A percentile compares a stretch with the other conserved stretches of the same genome.
These are phyloP conservation scores for Colletotrichum agaves DNA, from an alignment of 2,329 filamentous ascomycete species.

Conservation along the genomic window DNA sequence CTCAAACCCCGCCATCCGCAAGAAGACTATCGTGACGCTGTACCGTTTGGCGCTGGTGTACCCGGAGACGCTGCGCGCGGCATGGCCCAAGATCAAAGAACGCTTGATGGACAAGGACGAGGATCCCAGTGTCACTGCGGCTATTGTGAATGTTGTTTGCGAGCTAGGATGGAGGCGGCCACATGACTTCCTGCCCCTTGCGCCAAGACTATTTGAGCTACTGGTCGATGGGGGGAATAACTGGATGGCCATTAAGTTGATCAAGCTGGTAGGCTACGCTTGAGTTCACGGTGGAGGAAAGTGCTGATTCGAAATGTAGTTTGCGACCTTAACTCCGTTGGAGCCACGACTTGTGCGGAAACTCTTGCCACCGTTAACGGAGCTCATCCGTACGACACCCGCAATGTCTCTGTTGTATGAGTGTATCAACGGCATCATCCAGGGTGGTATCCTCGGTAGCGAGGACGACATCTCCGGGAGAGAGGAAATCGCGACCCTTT, in stretches of 20 bases:
- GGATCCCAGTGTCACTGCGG: slow-evolving; percentile 92
- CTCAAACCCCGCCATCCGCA: slow-evolving; percentile 85
- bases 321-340: slow-evolving; percentile 91
- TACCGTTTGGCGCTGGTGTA: slow-evolving; percentile 96
- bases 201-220: slow-evolving; percentile 90
- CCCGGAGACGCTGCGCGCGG: slow-evolving; percentile 88
- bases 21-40: slow-evolving; percentile 95
- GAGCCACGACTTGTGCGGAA: slow-evolving; percentile 94
- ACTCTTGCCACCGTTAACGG: slow-evolving; percentile 87
- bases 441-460: slow-evolving; percentile 90
- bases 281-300: too few relatives aligned
- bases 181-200: slow-evolving; percentile 91
- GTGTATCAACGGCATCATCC: slow-evolving; percentile 98
- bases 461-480: slow-evolving; percentile 82
- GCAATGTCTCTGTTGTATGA: slow-evolving; percentile 99
- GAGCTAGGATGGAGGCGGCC: slow-evolving; percentile 95
- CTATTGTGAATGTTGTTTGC: slow-evolving; percentile 96
- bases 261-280: slow-evolving; percentile 79
- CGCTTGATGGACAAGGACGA: slow-evolving; percentile 89
- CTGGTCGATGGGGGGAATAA: slow-evolving; percentile 94
- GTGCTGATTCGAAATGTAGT: slow-evolving; percentile 62
- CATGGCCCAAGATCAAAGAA: slow-evolving; percentile 98
- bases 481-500: slow-evolving; percentile 91
- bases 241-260: slow-evolving; percentile 99
- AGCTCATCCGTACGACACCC: slow-evolving; percentile 91